Percentiles rank a stretch among this genome's conserved stretches.
phyloP scores from a whole-genome alignment of 1,139 yeast species.

The Pichia kudriavzevii region DNA sequence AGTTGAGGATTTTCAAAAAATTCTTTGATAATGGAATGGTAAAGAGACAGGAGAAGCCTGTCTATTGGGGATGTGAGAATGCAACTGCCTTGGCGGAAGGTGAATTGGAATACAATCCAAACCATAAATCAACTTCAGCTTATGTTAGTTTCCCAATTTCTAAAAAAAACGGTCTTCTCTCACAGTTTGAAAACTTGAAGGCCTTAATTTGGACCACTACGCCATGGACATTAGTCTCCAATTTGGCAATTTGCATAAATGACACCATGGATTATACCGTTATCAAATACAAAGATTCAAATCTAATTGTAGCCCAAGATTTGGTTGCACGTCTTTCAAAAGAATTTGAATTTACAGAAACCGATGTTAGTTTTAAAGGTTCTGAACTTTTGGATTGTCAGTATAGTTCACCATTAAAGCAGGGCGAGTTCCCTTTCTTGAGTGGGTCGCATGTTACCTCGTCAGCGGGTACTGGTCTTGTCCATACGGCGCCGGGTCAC shows the following conservation, averaged over 20 bases:
- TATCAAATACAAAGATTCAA: conserved; percentile 30
- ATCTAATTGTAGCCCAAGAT: conserved; percentile 43
- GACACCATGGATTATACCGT: conserved; percentile 50
- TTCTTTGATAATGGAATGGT: conserved; percentile 64
- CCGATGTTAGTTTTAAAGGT: conserved; percentile 35
- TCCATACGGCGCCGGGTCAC: conserved; percentile 97
- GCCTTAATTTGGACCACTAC: conserved; percentile 91
- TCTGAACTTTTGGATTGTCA: conserved; percentile 33
- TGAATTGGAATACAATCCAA: conserved; percentile 77
- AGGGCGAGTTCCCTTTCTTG: conserved; percentile 46
- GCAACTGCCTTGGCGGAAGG: conserved; percentile 95
- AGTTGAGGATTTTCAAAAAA: conserved; percentile 59
- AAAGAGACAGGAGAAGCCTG: conserved; percentile 84
- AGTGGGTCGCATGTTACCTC: conserved; percentile 80
- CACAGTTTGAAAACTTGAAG: conserved; percentile 1
- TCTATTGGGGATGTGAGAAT: conserved; percentile 95
- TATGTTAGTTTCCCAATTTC: conserved; percentile 57
- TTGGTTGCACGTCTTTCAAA: conserved; percentile 28
- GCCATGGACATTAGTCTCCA: conserved; percentile 94
- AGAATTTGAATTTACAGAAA: conserved; percentile 9
- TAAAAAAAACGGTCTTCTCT: conserved; percentile 3
- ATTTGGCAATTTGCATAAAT: conserved; percentile 74
- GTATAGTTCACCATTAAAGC: conserved; percentile 51
- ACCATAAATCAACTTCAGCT: conserved; percentile 65
- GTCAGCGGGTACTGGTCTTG: conserved; percentile 87